Base-by-base conservation (phyloP, 2,329 filamentous ascomycete genomes). In the Botrytis tulipae region DNA sequence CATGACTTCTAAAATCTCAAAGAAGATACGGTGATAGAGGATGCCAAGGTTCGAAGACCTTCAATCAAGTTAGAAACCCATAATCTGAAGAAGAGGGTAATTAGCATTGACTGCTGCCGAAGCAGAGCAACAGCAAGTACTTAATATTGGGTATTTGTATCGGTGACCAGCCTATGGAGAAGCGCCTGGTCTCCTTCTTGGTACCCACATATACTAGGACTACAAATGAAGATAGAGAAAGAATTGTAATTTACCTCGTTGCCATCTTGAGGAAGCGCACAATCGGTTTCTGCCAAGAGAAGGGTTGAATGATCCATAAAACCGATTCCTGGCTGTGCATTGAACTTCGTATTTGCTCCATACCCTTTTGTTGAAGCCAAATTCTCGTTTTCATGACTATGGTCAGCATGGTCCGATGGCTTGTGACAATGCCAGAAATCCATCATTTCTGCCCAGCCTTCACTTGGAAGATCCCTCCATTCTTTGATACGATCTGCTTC, bases 391-490 rank as follows among this genome's bases (percentile, higher is more conserved):
- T 84, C 81, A n/a, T 80, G 78, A 37, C 18, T 46, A 61, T 61
- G 37, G 42, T 48, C n/a, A 18, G 85, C 83, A 75, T 89, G 85
- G 72, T 90, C 85, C 75, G 90, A 87, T 57, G 97, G 96, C 82
- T 98, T 98, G 82, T 99, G 96, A 80, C 96, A 99, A 82, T 99
- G 97, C 96, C 96, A 99, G 78, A 99, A 97, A 82, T 99, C 97
- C 96, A 99, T 99, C 95, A 99, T 97, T 84, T 99, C 96, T 0
- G 96, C 97, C 96, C 96, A 99, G 80, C 97, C 95, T 78, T 97
- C 94, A 80, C 94, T 97, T 0, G 96, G 96, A 29, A 99, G 84
- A 80, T 99, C 94, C 83, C 95, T 97, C 95, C 96, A 99, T 54
- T 83, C 82, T 57, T 82, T 83, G 12, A 89, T 84, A 5, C 70